Evolutionary conservation across 78 protist species (phyloP).

Genomic region (Dictyostelium capitatum): DNA sequence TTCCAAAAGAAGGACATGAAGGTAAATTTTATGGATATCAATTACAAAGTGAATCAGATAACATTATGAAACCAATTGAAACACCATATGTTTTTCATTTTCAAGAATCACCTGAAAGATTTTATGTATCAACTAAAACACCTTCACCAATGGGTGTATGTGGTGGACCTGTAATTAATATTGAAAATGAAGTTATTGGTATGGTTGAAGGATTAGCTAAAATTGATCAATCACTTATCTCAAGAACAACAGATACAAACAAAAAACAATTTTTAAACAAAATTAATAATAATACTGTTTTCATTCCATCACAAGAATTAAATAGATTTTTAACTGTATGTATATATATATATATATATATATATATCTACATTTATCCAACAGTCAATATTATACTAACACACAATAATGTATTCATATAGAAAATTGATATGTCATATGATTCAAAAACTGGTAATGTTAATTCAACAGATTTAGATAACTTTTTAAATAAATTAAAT

Average conservation of each 20-base stretch:
- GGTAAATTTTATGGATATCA: slow-evolving; percentile 76
- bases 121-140: slow-evolving; percentile 12
- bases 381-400: neutral
- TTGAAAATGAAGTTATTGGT: slow-evolving; percentile 72
- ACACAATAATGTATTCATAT: too few relatives aligned
- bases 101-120: slow-evolving; percentile 30
- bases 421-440: slow-evolving; percentile 21
- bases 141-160: slow-evolving; percentile 77
- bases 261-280: slow-evolving; percentile 10
- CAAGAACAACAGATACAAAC: neutral
- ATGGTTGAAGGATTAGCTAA: slow-evolving; percentile 63
- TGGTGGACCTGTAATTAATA: slow-evolving; percentile 70
- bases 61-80: slow-evolving; percentile 59
- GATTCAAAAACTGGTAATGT: neutral
- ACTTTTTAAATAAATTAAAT: neutral
- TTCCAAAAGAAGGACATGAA: slow-evolving; percentile 55
- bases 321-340: slow-evolving; percentile 56
- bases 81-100: slow-evolving; percentile 12
- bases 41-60: slow-evolving; percentile 39
- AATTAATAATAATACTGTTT: slow-evolving; percentile 46
- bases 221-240: neutral
- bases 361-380: too few relatives aligned
- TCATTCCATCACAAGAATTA: slow-evolving; percentile 49
- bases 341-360: neutral
- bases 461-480: neutral